Conservation (phyloP, 2,329 filamentous ascomycete species). For the Trichoderma sp. region DNA sequence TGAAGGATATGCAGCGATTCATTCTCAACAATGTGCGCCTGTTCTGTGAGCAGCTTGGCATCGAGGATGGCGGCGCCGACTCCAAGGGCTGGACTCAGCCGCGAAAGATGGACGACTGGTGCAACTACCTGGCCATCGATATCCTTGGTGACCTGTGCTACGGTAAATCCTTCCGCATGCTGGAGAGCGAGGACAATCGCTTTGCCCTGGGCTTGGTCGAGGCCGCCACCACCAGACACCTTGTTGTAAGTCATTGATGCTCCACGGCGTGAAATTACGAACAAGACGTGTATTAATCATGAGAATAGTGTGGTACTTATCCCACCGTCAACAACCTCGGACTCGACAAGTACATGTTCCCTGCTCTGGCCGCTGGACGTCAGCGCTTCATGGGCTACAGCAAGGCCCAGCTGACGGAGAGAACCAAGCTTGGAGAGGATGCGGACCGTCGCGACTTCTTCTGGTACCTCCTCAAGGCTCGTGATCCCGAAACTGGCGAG, state of each 20-base stretch:
- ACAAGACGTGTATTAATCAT: constrained; percentile 20
- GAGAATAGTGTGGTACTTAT: constrained; percentile 68
- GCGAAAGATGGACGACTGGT: constrained; percentile 67
- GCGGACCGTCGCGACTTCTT: constrained; percentile 75
- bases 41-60: constrained; percentile 63
- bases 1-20: constrained; percentile 70
- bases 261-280: background rate
- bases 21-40: constrained; percentile 68
- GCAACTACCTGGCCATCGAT: constrained; percentile 65
- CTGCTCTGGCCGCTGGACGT: constrained; percentile 66
- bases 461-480: constrained; percentile 72
- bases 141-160: constrained; percentile 65
- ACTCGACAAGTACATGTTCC: constrained; percentile 70
- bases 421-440: constrained; percentile 67
- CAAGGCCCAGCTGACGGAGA: constrained; percentile 66
- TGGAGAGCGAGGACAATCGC: constrained; percentile 62
- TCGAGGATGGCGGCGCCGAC: constrained; percentile 46
- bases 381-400: constrained; percentile 74
- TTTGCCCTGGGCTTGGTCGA: constrained; percentile 70
- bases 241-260: constrained; percentile 58
- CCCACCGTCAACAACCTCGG: constrained; percentile 68
- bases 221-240: constrained; percentile 68
- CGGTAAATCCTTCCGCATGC: constrained; percentile 65
- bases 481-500: constrained; percentile 70
- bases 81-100: constrained; percentile 61